A percentile compares a stretch with the other conserved stretches of the same genome.
phyloP scores from a whole-genome alignment of 2,329 filamentous ascomycete species.

The Dothistroma septosporum region DNA sequence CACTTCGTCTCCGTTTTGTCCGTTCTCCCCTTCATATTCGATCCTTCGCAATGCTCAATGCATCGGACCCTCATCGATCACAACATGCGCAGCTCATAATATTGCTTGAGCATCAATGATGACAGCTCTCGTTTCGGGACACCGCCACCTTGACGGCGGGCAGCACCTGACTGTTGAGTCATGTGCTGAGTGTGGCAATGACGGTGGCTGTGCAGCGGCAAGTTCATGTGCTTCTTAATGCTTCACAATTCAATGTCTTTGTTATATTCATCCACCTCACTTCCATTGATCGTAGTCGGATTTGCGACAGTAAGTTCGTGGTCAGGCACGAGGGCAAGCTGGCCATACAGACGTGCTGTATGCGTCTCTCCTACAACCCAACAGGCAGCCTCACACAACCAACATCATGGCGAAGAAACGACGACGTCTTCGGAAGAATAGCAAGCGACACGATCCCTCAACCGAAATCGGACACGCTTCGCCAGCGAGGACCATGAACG shows the following conservation, averaged over 20 bases:
- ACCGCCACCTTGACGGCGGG: not conserved
- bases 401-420: not conserved
- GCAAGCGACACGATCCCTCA: not conserved
- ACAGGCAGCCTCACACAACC: not conserved
- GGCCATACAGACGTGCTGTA: too few species aligned
- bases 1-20: too few species aligned
- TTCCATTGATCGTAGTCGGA: too few species aligned
- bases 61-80: not conserved
- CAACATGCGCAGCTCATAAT: not conserved
- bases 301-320: too few species aligned
- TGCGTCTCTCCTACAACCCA: not conserved
- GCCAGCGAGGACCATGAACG: not conserved
- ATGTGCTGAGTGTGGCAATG: not conserved
- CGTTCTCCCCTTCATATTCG: too few species aligned
- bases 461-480: too few species aligned
- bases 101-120: not conserved
- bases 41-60: too few species aligned
- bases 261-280: too few species aligned
- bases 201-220: not conserved
- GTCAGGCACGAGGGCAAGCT: too few species aligned
- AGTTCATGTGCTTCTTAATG: not conserved
- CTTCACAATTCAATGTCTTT: too few species aligned
- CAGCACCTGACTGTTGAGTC: not conserved
- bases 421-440: not conserved
- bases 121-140: not conserved